Evolutionary conservation across 345 rosid species (phyloP), one percentile per base, ranked within the genome.

Genomic region (Noccaea caerulescens): DNA sequence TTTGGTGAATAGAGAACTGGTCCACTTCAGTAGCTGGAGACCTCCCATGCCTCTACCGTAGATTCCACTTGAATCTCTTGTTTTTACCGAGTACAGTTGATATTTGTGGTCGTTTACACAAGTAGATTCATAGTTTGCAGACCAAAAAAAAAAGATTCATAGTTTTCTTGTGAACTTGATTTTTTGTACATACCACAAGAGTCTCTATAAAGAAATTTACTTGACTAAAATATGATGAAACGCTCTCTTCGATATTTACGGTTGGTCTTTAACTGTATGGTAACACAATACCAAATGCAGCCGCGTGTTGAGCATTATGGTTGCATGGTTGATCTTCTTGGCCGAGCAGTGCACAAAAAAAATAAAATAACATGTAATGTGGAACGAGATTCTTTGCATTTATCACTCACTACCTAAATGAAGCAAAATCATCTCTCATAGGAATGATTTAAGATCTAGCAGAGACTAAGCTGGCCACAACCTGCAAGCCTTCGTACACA

Each of bases 1-100:
- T 42, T 43, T 84, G 53, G 90, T 91, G 52, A 88, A 88, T 56
- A 80, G 90, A 64, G 80, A 86, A 69, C 80, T 91, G 63, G 79
- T 82, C 10, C 87, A 83, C 77, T 94, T 91, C 79, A 78, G 87
- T 42, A 72, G 73, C 51, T 94, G 99, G 99, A 82, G 71, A 70
- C 87, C 87, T 65, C 96, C 97, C 38, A 69, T 89, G 83, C 86
- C 84, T 73, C 81, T 91, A 57, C 99, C 97, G 20, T 87, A 43
- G 25, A 45, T 69, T 34, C 66, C 71, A 64, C 37, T 0, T 32
- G 69, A 58, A 58, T 58, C 34, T 10, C 47, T 6, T 55, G 51
- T 33, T 33, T 59, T 9, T 27, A 41, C 39, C 6, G 12, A 16
- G 16, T 42, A 13, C 6, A 27, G 43, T 64, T 8, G 59, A 56